Percentiles rank a stretch among this genome's conserved stretches.
phyloP scores from a whole-genome alignment of 148 eudicot species.

The Linanthus parryae region DNA sequence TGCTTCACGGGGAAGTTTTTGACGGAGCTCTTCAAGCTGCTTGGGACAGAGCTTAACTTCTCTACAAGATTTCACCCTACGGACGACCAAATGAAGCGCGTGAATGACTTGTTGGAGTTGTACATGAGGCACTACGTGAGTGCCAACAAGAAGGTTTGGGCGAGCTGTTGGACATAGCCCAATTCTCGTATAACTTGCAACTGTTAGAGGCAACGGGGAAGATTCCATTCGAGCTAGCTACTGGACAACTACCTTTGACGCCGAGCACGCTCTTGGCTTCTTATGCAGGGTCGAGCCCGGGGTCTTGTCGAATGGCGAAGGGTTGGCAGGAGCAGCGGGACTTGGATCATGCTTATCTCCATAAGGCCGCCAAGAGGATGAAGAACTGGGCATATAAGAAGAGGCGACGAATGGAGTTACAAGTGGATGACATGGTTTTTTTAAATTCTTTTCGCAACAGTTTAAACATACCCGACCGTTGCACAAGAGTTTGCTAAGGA shows the following conservation, averaged over 20 bases:
- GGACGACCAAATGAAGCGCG: not conserved
- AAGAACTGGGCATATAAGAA: not conserved
- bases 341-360: not conserved
- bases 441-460: no score
- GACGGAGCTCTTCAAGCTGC: not conserved
- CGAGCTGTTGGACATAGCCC: not conserved
- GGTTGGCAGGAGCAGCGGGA: not conserved
- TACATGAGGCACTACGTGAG: constrained; percentile 7
- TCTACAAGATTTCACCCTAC: not conserved
- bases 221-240: constrained; percentile 3
- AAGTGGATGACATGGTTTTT: no score
- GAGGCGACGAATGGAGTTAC: not conserved
- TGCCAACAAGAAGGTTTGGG: not conserved
- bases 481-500: no score
- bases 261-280: not conserved
- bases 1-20: not conserved
- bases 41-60: not conserved
- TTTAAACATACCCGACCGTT: no score
- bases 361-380: not conserved
- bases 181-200: constrained; percentile 6
- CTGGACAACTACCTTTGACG: not conserved
- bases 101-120: not conserved
- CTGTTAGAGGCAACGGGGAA: not conserved
- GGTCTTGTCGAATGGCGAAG: not conserved
- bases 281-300: not conserved